Evolutionary conservation across 805 yeast genomes (phyloP).

Genomic region (Sugiyamaella marilandica): DNA sequence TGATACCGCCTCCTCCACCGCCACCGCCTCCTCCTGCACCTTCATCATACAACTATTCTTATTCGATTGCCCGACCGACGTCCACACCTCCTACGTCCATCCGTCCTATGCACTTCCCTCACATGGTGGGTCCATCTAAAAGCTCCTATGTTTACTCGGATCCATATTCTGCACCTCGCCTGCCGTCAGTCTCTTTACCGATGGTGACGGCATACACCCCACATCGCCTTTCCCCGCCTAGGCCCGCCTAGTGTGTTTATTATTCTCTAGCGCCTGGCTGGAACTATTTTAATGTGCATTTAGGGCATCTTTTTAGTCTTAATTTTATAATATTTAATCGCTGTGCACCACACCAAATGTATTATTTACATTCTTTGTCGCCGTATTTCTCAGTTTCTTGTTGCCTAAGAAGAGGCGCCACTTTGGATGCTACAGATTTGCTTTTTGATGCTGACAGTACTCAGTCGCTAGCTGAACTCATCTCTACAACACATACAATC

Average conservation of each 20-base stretch:
- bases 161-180: neutral
- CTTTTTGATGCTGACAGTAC: no score
- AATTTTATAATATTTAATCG: no score
- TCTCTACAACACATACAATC: no score
- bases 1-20: neutral
- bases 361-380: no score
- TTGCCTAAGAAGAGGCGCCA: no score
- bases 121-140: neutral
- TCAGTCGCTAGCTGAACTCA: no score
- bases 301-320: constrained; percentile 1
- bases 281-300: neutral
- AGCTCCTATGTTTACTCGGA: neutral
- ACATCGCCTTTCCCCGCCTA: neutral
- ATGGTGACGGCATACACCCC: neutral
- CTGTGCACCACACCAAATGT: no score
- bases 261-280: neutral
- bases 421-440: no score
- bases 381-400: no score
- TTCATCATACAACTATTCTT: constrained; percentile 4
- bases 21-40: constrained; percentile 6
- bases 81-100: constrained; percentile 13
- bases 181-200: neutral
- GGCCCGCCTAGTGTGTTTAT: neutral
- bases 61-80: constrained; percentile 13
- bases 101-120: neutral